Base-by-base conservation (phyloP, 495 filamentous ascomycete genomes). In the Patellaria atrata region DNA sequence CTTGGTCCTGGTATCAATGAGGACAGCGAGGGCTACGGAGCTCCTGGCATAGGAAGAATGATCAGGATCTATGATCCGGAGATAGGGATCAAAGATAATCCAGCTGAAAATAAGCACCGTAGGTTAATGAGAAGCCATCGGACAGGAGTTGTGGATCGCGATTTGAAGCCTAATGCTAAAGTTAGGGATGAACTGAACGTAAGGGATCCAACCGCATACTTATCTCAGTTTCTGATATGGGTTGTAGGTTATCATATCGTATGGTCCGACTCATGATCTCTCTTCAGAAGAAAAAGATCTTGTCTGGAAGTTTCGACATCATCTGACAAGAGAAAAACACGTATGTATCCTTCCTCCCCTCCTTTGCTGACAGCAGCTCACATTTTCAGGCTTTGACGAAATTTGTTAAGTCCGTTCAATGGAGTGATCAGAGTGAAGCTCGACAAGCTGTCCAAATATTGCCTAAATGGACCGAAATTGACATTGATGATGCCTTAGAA, bases 121-220 rank as follows among this genome's bases (percentile, higher is more conserved):
- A 65, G 85, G 30, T 71, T 99, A 22, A 81, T 94, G 31, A 74
- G 89, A 44, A 89, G 82, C 48, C 82, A 93, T 51, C 73, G 89
- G n/a, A 91, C 85, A 34, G 85, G 85, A 10, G 77, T 86, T 22
- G 60, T 94, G 45, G 89, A 96, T 53, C 75, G 87, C 27, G 89
- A 99, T 47, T 58, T 94, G 37, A 94, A 87, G 51, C 89, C 89
- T 1, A 94, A 96, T 49, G 80, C 86, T n/a, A 91, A 93, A 56
- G 82, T 86, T 28, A 71, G 89, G 27, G 89, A 99, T 57, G 83
- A 94, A 44, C 60, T 99, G 14, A 94, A 94, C 52, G 60, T 51
- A 37, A 22, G 47, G 20, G 32, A 14, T 7, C 13, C n/a, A 6
- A 11, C 17, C 28, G 17, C 17, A 7, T 30, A 12, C 13, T 7